Percentiles rank a stretch among this genome's conserved stretches.
phyloP scores from a whole-genome alignment of 805 yeast genomes.

The Ogataea zsoltii region DNA sequence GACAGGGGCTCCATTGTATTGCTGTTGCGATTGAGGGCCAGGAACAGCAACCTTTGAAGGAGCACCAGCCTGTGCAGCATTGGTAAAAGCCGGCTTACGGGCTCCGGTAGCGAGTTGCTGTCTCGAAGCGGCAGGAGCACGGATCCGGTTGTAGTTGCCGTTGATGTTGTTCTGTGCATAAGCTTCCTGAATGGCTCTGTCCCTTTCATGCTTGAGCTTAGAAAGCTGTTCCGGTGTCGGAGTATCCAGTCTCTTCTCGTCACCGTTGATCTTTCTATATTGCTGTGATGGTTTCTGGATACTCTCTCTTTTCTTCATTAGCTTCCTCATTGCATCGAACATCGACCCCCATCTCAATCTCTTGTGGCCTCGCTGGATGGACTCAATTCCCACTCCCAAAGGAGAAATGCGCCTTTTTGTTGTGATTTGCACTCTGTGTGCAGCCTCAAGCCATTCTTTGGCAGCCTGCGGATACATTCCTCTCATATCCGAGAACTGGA shows the following conservation, averaged over 20 bases:
- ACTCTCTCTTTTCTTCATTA: conserved; percentile 85
- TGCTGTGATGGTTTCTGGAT: conserved; percentile 59
- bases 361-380: conserved; percentile 90
- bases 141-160: conserved; percentile 24
- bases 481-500: conserved; percentile 82
- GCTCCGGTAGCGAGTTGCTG: conserved; percentile 13
- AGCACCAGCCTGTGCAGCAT: background rate
- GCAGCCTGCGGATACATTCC: conserved; percentile 84
- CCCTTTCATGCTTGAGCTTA: conserved; percentile 79
- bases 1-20: background rate
- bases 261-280: conserved; percentile 31
- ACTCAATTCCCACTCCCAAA: conserved; percentile 88
- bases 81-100: background rate
- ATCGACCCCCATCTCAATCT: conserved; percentile 93
- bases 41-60: no score
- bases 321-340: conserved; percentile 92
- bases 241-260: conserved; percentile 43
- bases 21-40: no score
- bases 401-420: conserved; percentile 90
- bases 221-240: conserved; percentile 87
- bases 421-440: conserved; percentile 83
- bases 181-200: conserved; percentile 79
- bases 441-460: conserved; percentile 89
- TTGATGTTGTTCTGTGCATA: conserved; percentile 39
- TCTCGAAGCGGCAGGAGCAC: conserved; percentile 22